Base-by-base conservation (phyloP, 345 rosid species). In the Cochlearia excelsa region DNA sequence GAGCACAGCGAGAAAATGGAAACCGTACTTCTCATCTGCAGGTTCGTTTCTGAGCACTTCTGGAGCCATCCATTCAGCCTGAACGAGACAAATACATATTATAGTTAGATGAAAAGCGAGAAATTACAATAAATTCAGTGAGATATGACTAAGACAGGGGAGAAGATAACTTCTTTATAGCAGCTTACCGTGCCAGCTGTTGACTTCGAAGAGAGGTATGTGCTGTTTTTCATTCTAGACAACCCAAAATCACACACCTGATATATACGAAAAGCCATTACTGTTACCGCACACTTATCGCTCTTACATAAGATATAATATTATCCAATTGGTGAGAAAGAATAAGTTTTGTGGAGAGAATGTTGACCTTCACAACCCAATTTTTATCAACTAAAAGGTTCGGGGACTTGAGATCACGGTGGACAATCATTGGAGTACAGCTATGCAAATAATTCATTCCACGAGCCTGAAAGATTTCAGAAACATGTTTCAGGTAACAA, bases 381-480 rank as follows among this genome's bases (percentile, higher is more conserved):
- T 92, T 92, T 83, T 70, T 86, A 79, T 84, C 96, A 64, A 92
- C 98, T 46, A 92, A 79, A 69, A 90, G 95, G 77, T 87, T 90
- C 34, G 95, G 98, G 34, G 98, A 84, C 81, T 92, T 92, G 40
- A 92, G 76, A 81, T 92, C 98, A 31, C 96, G 96, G 44, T 88
- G 98, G 33, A 92, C 98, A 58, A 92, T 83, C 30, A 81, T 68
- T 8, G 98, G 98, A 26, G 67, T 74, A 76, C 96, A 84, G 70
- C 74, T 91, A 77, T 91, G 98, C 76, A 91, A 77, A 78, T 92
- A 92, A 66, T 92, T 92, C 98, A 92, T 88, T 71, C 98, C 98
- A 50, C 96, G 88, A 61, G 98, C 98, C 98, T 92, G 80, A 53
- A 63, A 69, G 9, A 38, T 70, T 30, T 56, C n/a, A 60, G 57